Percentiles rank a stretch among this genome's conserved stretches.
Conservation (phyloP, 1,139 yeast species). For the Yarrowia galli region DNA sequence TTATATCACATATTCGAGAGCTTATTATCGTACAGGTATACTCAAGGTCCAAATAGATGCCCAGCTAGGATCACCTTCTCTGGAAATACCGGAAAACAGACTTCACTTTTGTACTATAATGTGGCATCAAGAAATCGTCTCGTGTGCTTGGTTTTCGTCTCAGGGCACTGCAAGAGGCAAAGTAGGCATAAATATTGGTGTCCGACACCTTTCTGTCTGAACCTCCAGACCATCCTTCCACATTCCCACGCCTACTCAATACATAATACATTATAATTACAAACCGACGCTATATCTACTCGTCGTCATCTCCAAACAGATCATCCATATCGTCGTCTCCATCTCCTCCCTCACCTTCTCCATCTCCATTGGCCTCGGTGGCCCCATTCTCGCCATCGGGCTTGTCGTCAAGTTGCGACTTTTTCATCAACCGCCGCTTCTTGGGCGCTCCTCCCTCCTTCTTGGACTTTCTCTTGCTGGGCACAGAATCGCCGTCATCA, state of each 20-base stretch:
- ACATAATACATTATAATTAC: constrained; percentile 8
- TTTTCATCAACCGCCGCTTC: constrained; percentile 45
- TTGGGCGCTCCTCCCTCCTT: constrained; percentile 41
- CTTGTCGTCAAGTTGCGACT: constrained; percentile 43
- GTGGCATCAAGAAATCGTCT: no score
- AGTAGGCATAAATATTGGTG: no score
- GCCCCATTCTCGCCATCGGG: constrained; percentile 47
- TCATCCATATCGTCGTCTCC: constrained; percentile 46
- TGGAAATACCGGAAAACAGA: no score
- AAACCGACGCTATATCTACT: neutral
- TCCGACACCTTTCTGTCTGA: no score
- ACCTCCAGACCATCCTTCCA: no score
- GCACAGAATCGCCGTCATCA: constrained; percentile 43
- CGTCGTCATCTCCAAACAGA: constrained; percentile 46
- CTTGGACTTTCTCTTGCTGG: constrained; percentile 41
- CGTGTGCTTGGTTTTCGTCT: no score
- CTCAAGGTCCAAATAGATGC: no score
- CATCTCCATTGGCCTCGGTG: constrained; percentile 39
- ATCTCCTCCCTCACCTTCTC: constrained; percentile 43
- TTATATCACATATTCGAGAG: no score
- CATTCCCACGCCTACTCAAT: neutral
- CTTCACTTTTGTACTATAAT: no score
- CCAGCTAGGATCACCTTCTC: no score
- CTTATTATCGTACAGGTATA: no score
- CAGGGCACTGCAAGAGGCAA: no score